Base-by-base conservation (phyloP, 352 stramenopile genomes). In the Globisporangium lucens region DNA sequence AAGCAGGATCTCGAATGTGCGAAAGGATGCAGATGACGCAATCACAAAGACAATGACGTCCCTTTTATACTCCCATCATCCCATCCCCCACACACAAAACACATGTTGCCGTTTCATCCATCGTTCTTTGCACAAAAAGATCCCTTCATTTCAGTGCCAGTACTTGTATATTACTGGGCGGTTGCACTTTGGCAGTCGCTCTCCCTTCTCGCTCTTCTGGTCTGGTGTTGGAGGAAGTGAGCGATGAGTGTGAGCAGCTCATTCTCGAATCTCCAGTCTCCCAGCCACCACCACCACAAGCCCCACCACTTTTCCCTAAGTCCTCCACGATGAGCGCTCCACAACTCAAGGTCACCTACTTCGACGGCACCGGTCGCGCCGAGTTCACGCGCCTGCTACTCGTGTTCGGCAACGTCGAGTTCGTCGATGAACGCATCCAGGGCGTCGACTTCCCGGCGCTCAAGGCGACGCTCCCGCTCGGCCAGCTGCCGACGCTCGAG, bases 281-380 rank as follows among this genome's bases (percentile, higher is more conserved):
- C 49, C 49, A 9, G 9, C 35, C 35, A 38, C 35, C 35, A 38
- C 35, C 35, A 38, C 35, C 49, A n/a, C 49, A 55, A 55, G 47
- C 2, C 43, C 13, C 46, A 1, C 49, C 9, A 27, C 20, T 22
- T 33, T 2, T 10, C 20, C 0, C 49, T 13, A 9, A 56, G 22
- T 30, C 22, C n/a, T 55, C 22, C 20, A 27, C 36, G 24, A 65
- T 57, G 46, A 66, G 27, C 9, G 56, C 56, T 27, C 51, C 72
- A 17, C 67, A 74, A 17, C 61, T 90, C 56, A 87, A 89, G 78
- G 66, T 94, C 38, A 90, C 75, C 47, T 96, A 96, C 74, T 93
- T 95, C 57, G 56, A 75, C 43, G 62, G 74, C 46, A 17, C 73
- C 0, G 87, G 76, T 2, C 82, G 80, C 36, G 87, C 67, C 0